phyloP scores from a whole-genome alignment of 1,284 basidiomycete species.

The Cerrena zonata region DNA sequence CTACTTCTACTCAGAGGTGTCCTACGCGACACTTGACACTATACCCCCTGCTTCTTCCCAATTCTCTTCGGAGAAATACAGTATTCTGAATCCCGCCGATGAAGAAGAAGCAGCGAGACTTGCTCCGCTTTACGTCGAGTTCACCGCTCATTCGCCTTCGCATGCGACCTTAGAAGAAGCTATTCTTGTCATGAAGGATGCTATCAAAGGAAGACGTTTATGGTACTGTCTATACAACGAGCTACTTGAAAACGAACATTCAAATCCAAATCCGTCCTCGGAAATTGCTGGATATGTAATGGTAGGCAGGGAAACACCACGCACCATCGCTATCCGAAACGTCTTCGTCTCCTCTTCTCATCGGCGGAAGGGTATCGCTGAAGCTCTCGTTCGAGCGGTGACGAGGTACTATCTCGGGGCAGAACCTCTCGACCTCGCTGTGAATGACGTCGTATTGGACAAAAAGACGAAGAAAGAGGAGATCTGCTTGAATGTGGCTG shows the following conservation, averaged over 20 bases:
- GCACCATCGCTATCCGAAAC: constrained; percentile 21
- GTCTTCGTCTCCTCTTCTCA: constrained; percentile 17
- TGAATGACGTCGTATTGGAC: background rate
- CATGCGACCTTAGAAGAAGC: constrained; percentile 9
- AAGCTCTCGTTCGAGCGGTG: constrained; percentile 16
- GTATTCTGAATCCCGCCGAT: constrained; percentile 8
- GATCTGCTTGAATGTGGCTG: constrained; percentile 12
- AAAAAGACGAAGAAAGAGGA: constrained; percentile 8
- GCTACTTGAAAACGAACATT: background rate
- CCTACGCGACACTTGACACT: constrained; percentile 17
- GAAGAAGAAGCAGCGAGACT: constrained; percentile 14
- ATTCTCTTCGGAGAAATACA: background rate
- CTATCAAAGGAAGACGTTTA: constrained; percentile 6
- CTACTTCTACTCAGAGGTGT: constrained; percentile 9
- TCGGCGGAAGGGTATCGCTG: constrained; percentile 21
- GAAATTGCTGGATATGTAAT: constrained; percentile 14
- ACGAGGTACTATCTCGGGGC: constrained; percentile 19
- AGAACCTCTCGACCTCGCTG: constrained; percentile 10
- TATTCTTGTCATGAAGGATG: constrained; percentile 1
- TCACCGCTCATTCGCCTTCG: constrained; percentile 7
- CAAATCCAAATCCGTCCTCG: background rate
- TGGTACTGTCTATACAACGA: constrained; percentile 16
- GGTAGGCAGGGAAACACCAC: constrained; percentile 15
- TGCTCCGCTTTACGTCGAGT: constrained; percentile 15
- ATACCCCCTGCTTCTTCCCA: constrained; percentile 9